Evolutionary conservation across 192 early-diverging fungal species (phyloP).

Genomic region (Dissophora globulifera): DNA sequence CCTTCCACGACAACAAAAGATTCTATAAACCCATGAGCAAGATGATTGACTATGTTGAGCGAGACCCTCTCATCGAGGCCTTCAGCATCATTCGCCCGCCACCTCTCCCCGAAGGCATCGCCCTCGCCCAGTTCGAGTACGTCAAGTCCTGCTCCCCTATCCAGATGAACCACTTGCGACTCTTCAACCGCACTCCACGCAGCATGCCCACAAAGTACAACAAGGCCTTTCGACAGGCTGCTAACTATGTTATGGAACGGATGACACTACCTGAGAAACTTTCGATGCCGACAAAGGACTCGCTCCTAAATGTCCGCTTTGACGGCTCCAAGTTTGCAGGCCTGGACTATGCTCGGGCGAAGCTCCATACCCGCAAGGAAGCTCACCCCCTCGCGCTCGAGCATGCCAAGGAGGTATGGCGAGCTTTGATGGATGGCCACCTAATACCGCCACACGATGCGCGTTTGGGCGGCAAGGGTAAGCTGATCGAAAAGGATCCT

Average conservation of each 20-base stretch:
- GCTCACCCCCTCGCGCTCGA: conserved; percentile 23
- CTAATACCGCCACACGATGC: conserved; percentile 21
- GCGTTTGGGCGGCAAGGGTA: conserved; percentile 40
- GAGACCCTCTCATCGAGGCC: conserved; percentile 3
- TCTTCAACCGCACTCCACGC: conserved; percentile 24
- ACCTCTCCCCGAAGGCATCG: not conserved
- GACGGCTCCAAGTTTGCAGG: conserved; percentile 38
- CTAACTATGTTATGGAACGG: conserved; percentile 18
- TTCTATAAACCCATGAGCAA: conserved; percentile 24
- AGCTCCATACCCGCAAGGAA: conserved; percentile 1
- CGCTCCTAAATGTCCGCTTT: conserved; percentile 9
- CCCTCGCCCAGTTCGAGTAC: conserved; percentile 7
- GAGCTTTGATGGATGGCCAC: not conserved
- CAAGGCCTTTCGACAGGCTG: conserved; percentile 10
- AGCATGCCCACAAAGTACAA: conserved; percentile 14
- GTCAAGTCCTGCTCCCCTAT: conserved; percentile 20
- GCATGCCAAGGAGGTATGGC: conserved; percentile 18
- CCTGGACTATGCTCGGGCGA: conserved; percentile 28
- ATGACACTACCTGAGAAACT: conserved; percentile 18
- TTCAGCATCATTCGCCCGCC: conserved; percentile 21
- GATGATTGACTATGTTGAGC: conserved; percentile 8
- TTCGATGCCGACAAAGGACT: conserved; percentile 21
- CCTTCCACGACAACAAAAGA: conserved; percentile 9
- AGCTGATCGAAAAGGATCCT: conserved; percentile 12
- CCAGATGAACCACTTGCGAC: conserved; percentile 36